A percentile compares a stretch with the other conserved stretches of the same genome.
Evolutionary conservation across 2,329 filamentous ascomycete species (phyloP).

Genomic region (Plectosphaerella cucumerina): DNA sequence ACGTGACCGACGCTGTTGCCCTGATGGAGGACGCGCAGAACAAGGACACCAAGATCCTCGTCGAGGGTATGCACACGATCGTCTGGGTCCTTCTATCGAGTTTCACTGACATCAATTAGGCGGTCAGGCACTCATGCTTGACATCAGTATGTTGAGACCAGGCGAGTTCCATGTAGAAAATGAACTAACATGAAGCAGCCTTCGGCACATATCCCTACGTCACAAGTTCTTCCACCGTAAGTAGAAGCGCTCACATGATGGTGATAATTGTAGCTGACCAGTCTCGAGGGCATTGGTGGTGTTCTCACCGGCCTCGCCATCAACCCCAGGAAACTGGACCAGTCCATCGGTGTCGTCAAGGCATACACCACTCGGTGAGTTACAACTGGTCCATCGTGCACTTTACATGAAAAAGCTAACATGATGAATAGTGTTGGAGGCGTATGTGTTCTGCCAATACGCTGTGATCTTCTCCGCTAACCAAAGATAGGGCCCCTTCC

Average conservation of each 20-base stretch:
- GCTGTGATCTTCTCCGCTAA: not conserved
- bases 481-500: slow-evolving; percentile 55
- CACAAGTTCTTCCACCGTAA: slow-evolving; percentile 5
- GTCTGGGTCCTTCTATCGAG: not conserved
- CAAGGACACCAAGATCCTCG: slow-evolving; percentile 54
- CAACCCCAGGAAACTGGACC: slow-evolving; percentile 55
- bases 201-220: slow-evolving; percentile 49
- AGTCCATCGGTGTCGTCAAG: slow-evolving; percentile 64
- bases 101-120: not conserved
- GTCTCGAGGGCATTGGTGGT: slow-evolving; percentile 9
- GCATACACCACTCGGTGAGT: slow-evolving; percentile 55
- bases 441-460: not conserved
- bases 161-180: not conserved
- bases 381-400: slow-evolving; percentile 57
- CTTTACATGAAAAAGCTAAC: slow-evolving; percentile 14
- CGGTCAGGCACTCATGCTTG: slow-evolving; percentile 56
- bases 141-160: slow-evolving; percentile 32
- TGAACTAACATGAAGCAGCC: slow-evolving; percentile 21
- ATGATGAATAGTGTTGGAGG: slow-evolving; percentile 9
- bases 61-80: slow-evolving; percentile 47
- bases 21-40: slow-evolving; percentile 60
- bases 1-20: slow-evolving; percentile 63
- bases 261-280: not conserved
- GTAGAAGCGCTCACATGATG: not conserved
- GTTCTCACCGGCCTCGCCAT: slow-evolving; percentile 41